A percentile compares a stretch with the other conserved stretches of the same genome.
Conservation (phyloP, 495 filamentous ascomycete genomes). For the Penicillium mononematosum region DNA sequence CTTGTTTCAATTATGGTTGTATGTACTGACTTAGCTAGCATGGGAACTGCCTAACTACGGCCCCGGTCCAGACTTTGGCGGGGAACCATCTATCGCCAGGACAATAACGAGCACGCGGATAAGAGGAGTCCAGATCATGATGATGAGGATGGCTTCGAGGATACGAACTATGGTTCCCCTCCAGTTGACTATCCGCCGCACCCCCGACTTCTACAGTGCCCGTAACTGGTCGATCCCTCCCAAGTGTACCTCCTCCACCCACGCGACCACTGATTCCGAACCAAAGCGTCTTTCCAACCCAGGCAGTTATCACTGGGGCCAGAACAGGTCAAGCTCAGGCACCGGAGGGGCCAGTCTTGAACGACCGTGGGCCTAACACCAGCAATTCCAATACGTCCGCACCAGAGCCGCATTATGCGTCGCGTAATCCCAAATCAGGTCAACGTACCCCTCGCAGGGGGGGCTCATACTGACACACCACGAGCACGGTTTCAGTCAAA, state of each 20-base stretch:
- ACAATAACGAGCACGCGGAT: background rate
- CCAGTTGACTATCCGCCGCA: background rate
- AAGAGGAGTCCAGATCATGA: background rate
- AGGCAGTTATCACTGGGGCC: background rate
- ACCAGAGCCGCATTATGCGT: background rate
- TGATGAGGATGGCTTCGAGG: background rate
- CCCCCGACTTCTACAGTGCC: no score
- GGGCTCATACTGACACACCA: background rate
- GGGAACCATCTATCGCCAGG: background rate
- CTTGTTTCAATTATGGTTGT: background rate
- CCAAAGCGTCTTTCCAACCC: background rate
- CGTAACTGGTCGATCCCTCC: background rate
- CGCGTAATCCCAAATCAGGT: background rate
- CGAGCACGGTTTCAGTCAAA: background rate
- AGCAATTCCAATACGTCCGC: background rate
- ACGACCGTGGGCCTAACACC: background rate
- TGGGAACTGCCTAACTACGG: slow-evolving; percentile 3
- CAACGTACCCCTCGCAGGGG: background rate
- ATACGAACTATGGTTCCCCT: background rate
- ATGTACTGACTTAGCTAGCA: background rate
- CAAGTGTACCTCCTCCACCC: background rate
- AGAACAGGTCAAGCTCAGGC: background rate
- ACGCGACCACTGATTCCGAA: no score
- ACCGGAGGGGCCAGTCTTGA: background rate
- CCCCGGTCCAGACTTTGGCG: background rate